Conservation (phyloP, 257 asterid species). For the Salvia miltiorrhiza region DNA sequence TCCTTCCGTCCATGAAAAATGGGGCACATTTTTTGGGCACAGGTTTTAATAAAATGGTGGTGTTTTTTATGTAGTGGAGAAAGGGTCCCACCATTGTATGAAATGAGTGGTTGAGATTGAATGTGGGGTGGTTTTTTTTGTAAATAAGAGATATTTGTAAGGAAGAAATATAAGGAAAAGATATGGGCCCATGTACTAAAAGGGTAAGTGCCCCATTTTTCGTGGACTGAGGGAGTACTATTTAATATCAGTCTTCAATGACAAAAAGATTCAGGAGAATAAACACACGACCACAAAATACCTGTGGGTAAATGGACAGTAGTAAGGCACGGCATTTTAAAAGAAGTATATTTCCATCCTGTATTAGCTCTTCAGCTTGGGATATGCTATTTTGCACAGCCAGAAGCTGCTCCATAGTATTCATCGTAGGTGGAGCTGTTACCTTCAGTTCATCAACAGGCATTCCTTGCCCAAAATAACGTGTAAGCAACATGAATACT, state of each 20-base stretch:
- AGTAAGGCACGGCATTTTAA: constrained; percentile 78
- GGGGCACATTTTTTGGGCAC: too few species aligned
- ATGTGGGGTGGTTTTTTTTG: too few species aligned
- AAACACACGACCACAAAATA: constrained; percentile 22
- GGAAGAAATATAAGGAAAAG: too few species aligned
- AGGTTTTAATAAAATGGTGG: too few species aligned
- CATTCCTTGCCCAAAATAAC: constrained; percentile 55
- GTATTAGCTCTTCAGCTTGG: constrained; percentile 83
- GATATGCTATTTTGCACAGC: constrained; percentile 91
- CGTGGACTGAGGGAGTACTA: too few species aligned
- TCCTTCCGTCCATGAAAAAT: too few species aligned
- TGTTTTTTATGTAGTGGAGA: too few species aligned
- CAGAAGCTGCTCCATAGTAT: constrained; percentile 91
- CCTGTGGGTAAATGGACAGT: constrained; percentile 88
- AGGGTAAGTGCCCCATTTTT: too few species aligned
- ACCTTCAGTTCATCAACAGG: constrained; percentile 72
- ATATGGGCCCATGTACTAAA: too few species aligned
- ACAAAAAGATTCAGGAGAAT: background rate
- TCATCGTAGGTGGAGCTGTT: constrained; percentile 75
- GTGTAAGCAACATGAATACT: constrained; percentile 71
- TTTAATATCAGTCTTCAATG: background rate
- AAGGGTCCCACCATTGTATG: too few species aligned
- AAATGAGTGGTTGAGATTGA: too few species aligned
- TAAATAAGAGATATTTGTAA: too few species aligned
- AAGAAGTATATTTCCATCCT: constrained; percentile 78